Percentiles rank a stretch among this genome's conserved stretches.
phyloP scores from a whole-genome alignment of 257 asterid species.

The Pogostemon cablin region DNA sequence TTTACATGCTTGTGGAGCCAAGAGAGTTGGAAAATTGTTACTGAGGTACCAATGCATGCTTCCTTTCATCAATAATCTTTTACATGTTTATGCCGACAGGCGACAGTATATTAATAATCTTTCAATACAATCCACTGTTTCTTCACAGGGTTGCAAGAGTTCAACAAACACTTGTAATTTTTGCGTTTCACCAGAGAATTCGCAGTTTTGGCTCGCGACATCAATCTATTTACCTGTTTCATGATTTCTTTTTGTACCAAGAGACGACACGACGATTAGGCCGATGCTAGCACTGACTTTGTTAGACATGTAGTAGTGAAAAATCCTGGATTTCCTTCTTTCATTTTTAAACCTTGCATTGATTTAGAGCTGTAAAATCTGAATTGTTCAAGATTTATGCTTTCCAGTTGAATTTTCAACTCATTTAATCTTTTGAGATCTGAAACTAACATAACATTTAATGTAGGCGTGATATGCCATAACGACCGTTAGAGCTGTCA shows the following conservation, averaged over 20 bases:
- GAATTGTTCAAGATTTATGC: not conserved
- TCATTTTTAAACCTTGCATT: not conserved
- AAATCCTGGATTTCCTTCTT: not conserved
- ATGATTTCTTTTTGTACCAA: not conserved
- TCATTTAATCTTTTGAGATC: not conserved
- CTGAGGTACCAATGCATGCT: not conserved
- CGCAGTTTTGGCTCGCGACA: constrained; percentile 7
- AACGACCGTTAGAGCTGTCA: not conserved
- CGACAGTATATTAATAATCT: not conserved
- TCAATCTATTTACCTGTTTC: not conserved
- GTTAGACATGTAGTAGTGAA: constrained; percentile 8
- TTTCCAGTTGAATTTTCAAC: not conserved
- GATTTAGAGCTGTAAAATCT: not conserved
- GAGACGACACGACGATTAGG: not conserved
- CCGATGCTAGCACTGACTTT: constrained; percentile 3
- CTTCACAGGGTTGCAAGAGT: not conserved
- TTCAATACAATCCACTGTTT: not conserved
- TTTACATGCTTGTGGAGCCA: constrained; percentile 84
- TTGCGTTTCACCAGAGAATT: not conserved
- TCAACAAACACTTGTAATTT: not conserved
- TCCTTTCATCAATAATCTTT: not conserved
- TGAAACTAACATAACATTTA: not conserved
- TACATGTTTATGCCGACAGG: not conserved
- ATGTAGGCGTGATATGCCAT: constrained; percentile 1
- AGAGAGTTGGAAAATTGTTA: constrained; percentile 40